Base-by-base conservation (phyloP, 352 stramenopile species). In the Phytophthora pistaciae region DNA sequence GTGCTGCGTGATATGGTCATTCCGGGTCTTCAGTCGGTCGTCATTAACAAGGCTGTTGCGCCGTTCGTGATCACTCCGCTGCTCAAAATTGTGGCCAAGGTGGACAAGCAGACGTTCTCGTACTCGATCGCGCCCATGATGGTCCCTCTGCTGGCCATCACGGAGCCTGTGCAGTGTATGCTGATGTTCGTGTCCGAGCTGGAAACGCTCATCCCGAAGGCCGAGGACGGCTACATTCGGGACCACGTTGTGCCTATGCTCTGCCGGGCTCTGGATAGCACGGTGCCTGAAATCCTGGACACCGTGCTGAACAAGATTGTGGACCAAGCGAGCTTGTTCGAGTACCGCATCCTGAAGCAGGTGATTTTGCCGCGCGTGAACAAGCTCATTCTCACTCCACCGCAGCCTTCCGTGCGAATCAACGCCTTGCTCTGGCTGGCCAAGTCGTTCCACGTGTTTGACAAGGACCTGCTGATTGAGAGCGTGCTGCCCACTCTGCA, bases 111-210 rank as follows among this genome's bases (percentile, higher is more conserved):
- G 48, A 95, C 88, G 5, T 95, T 96, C 56, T 72, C 74, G n/a
- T 77, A 86, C 60, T 83, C 83, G 20, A 92, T 96, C 23, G 86
- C 85, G 13, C 85, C 80, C 1, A 94, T 96, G 88, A 89, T 96
- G 82, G 80, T 95, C 42, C 77, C 85, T 14, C 75, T 96, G 20
- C 72, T 96, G 29, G 79, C 80, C 4, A 96, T 96, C 62, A 84
- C 85, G n/a, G 90, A 96, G 69, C 90, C 90, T 1, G 88, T 95
- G 33, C 90, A 96, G 70, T 95, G 88, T 62, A 96, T 96, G 90
- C 87, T 96, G 44, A 96, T 95, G 88, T 96, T 96, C 50, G 90
- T 96, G 11, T 94, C 87, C 31, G 88, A 95, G 56, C 70, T 96
- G 13, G 88, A 96, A 60, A 81, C 85, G 27, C 68, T 96, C 23